Evolutionary conservation across 257 asterid species (phyloP), one percentile per base, ranked within the genome.

Genomic region (Jacaranda copaia): DNA sequence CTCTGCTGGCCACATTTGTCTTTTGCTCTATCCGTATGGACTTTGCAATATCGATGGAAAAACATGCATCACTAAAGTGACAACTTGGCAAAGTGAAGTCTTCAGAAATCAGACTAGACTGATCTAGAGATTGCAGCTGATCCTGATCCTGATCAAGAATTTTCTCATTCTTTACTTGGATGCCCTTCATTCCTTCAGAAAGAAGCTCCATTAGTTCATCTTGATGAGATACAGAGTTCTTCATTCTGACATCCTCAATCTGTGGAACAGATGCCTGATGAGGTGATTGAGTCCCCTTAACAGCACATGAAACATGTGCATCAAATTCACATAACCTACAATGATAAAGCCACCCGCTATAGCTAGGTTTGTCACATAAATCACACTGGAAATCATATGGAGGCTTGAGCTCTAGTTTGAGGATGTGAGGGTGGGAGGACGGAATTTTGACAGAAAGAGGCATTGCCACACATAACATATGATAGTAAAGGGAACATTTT

Each of bases 321-420:
- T 89, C 93, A 58, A 89, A 85, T 77, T 85, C 88, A 49, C 90
- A 87, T 3, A 74, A n/a, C 38, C 80, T 45, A 53, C 88, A 89
- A 7, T 80, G 83, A 43, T 89, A 84, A 58, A 85, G 89, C 91
- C 94, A 87, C 7, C 89, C 90, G 19, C 14, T 62, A 61, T 77
- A 80, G 62, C 87, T 79, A 18, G 86, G 84, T 59, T 58, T 48
- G 10, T 84, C 61, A 53, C 93, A 87, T 14, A 85, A 58, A 76
- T 84, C 93, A 52, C 93, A 89, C 79, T 70, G 80, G 72, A 89
- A 89, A 60, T 87, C 88, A 45, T 87, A 89, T 0, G 85, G 84
- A 16, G 89, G 87, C 4, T 80, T 77, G 3, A 85, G 71, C 84
- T 87, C 90, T 4, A 89, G 85, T 20, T 81, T 64, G 18, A 89